phyloP scores from a whole-genome alignment of 306 rosid genomes.

The Notholithocarpus densiflorus region DNA sequence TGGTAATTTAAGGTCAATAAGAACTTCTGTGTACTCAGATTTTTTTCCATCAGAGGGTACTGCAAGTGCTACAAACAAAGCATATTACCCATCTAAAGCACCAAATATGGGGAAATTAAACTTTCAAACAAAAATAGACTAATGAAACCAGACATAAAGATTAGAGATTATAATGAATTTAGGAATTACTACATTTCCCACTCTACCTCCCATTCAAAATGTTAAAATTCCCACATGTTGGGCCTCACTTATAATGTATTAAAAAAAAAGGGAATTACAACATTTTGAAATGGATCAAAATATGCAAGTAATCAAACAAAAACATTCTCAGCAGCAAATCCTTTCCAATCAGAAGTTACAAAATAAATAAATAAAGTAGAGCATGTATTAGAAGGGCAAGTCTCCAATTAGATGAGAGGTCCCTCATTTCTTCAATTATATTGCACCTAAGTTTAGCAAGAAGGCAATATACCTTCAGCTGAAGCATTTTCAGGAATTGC shows the following conservation, averaged over 20 bases:
- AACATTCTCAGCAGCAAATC: conserved; percentile 12
- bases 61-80: conserved; percentile 38
- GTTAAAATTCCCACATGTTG: too few species aligned
- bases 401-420: background rate
- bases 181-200: background rate
- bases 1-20: conserved; percentile 68
- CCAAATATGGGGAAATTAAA: conserved; percentile 17
- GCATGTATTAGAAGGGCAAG: background rate
- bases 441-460: conserved; percentile 8
- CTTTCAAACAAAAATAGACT: background rate
- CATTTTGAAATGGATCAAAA: background rate
- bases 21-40: conserved; percentile 70
- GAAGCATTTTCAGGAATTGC: conserved; percentile 79
- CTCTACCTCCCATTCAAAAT: too few species aligned
- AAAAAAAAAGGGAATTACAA: background rate
- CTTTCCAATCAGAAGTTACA: conserved; percentile 1
- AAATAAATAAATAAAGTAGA: too few species aligned
- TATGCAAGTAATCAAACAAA: conserved; percentile 2
- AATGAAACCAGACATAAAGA: background rate
- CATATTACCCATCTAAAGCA: conserved; percentile 20
- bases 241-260: too few species aligned
- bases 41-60: conserved; percentile 59
- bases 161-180: background rate
- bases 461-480: conserved; percentile 54
- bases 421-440: conserved; percentile 6